A percentile compares a stretch with the other conserved stretches of the same genome.
Conservation (phyloP, 371 early-diverging fungal species). For the Saksenaea vasiformis region DNA sequence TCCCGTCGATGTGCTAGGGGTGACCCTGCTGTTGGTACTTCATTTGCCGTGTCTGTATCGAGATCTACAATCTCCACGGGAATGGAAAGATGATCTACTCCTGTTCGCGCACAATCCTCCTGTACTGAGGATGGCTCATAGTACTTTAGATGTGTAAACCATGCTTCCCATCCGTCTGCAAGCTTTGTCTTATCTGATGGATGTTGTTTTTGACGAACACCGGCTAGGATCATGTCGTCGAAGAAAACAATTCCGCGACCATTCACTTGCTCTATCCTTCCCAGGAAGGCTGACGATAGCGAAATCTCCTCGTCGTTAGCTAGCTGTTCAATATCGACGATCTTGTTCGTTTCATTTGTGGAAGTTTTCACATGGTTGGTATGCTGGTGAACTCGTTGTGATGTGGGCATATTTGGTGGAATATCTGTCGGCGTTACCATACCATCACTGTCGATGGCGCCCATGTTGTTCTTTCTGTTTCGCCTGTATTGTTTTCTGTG, state of each 20-base stretch:
- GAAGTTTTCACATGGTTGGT: not conserved
- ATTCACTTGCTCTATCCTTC: slow-evolving; percentile 29
- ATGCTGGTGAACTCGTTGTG: not conserved
- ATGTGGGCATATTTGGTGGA: not conserved
- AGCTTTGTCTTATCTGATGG: not conserved
- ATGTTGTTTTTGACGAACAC: slow-evolving; percentile 25
- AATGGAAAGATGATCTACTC: not conserved
- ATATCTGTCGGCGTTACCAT: not conserved
- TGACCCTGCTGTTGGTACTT: not conserved
- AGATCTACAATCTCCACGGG: slow-evolving; percentile 18
- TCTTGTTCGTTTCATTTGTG: slow-evolving; percentile 7
- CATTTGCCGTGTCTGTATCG: not conserved
- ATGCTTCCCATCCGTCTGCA: slow-evolving; percentile 30
- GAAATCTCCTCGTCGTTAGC: slow-evolving; percentile 18
- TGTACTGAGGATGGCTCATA: slow-evolving; percentile 20
- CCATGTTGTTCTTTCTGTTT: not conserved
- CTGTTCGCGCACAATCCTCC: not conserved
- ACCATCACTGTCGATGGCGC: slow-evolving; percentile 3
- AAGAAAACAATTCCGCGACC: slow-evolving; percentile 32
- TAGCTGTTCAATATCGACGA: slow-evolving; percentile 40
- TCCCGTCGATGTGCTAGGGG: not conserved
- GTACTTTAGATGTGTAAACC: slow-evolving; percentile 41
- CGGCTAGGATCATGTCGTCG: slow-evolving; percentile 29
- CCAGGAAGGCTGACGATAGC: slow-evolving; percentile 24
- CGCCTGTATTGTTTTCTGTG: slow-evolving; percentile 33